Evolutionary conservation across 768 basidiomycete species (phyloP).

Genomic region (Mycena venus): DNA sequence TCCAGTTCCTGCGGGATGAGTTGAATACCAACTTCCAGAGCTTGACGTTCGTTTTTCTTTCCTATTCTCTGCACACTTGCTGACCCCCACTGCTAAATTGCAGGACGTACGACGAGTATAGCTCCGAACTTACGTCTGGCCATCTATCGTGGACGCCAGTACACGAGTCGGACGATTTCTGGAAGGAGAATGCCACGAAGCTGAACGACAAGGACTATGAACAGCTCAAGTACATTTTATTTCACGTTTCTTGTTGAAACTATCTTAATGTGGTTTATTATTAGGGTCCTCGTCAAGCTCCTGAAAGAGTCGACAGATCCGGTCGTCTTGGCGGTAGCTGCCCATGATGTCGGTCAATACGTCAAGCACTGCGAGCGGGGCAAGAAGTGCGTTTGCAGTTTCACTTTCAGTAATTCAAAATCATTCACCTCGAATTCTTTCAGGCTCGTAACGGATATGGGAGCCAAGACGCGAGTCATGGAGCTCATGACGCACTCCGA

Average conservation of each 20-base stretch:
- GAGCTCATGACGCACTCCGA: constrained; percentile 93
- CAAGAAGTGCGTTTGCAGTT: constrained; percentile 80
- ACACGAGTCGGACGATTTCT: constrained; percentile 97
- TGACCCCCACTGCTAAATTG: neutral
- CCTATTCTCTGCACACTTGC: neutral
- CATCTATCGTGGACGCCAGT: constrained; percentile 96
- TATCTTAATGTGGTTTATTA: neutral
- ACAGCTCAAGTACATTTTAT: constrained; percentile 79
- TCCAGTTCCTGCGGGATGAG: constrained; percentile 89
- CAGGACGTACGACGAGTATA: constrained; percentile 97
- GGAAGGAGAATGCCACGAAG: constrained; percentile 94
- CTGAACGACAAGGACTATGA: constrained; percentile 88
- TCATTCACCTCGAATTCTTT: constrained; percentile 3
- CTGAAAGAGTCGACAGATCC: constrained; percentile 80
- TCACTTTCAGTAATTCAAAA: neutral
- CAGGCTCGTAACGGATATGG: constrained; percentile 86
- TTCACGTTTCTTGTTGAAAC: neutral
- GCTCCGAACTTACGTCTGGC: constrained; percentile 89
- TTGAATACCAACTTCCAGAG: constrained; percentile 89
- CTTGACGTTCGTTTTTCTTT: constrained; percentile 76
- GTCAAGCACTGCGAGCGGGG: constrained; percentile 93
- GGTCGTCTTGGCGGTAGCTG: constrained; percentile 89
- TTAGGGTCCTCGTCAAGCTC: constrained; percentile 80
- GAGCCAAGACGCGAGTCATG: constrained; percentile 90
- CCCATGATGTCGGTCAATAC: constrained; percentile 94